These are phyloP conservation scores for Geotrichum histeridarum DNA, from an alignment of 1,139 yeast species.

Conservation along the genomic window DNA sequence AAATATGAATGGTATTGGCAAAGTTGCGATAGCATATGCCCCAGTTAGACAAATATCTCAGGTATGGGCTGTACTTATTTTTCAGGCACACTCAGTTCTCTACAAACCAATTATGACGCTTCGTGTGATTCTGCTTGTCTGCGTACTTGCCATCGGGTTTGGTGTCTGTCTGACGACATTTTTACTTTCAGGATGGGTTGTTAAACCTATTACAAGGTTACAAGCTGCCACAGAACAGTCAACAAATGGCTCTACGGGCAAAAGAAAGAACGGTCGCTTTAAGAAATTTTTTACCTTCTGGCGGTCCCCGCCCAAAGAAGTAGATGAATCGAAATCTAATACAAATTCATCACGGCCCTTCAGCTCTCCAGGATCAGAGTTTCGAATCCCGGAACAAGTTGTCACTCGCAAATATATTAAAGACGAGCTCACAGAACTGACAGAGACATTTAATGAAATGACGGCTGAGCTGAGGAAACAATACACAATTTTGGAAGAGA, in stretches of 20 bases:
- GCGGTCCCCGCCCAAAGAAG: neutral
- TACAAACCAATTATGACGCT: conserved; percentile 60
- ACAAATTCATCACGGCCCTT: neutral
- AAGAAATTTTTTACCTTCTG: neutral
- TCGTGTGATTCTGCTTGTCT: conserved; percentile 68
- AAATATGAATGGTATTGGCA: conserved; percentile 39
- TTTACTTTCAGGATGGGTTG: conserved; percentile 81
- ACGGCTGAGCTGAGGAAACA: conserved; percentile 83
- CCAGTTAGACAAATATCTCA: conserved; percentile 47
- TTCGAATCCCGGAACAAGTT: conserved; percentile 35
- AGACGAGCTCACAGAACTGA: conserved; percentile 84
- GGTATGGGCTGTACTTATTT: conserved; percentile 68
- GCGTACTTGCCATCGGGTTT: conserved; percentile 73
- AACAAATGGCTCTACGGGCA: conserved; percentile 24
- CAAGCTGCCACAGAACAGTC: conserved; percentile 79
- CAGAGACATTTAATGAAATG: conserved; percentile 91
- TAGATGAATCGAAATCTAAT: neutral
- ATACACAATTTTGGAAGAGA: conserved; percentile 76
- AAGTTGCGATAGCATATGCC: conserved; percentile 67
- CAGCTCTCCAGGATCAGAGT: conserved; percentile 20
- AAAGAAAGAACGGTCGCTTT: neutral
- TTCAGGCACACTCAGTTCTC: conserved; percentile 57
- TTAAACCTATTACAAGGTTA: conserved; percentile 72
- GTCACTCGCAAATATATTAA: conserved; percentile 40
- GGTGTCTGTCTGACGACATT: conserved; percentile 72